phyloP scores from a whole-genome alignment of 1,284 basidiomycete genomes.

The Melampsora medusae region DNA sequence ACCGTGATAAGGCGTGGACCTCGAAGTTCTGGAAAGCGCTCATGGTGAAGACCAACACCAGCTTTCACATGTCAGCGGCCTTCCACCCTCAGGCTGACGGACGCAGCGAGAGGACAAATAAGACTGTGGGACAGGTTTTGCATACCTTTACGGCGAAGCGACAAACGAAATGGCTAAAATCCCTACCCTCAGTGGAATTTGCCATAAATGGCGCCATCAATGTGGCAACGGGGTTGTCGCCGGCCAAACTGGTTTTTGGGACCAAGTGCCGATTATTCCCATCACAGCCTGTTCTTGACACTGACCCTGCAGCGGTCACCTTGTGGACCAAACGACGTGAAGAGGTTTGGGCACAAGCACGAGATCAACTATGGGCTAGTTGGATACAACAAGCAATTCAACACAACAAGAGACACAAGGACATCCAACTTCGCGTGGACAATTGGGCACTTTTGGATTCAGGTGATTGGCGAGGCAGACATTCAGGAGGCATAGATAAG shows the following conservation, averaged over 20 bases:
- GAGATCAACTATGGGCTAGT: no score
- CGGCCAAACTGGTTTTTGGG: background rate
- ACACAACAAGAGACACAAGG: no score
- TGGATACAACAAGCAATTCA: no score
- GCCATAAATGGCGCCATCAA: no score
- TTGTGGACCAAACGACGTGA: no score
- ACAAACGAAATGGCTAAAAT: background rate
- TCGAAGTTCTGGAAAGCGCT: background rate
- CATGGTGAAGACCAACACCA: background rate
- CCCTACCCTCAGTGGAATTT: background rate
- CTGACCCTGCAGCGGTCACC: no score
- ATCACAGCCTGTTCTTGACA: no score
- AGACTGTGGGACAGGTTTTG: background rate
- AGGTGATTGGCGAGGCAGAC: no score
- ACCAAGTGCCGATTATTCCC: background rate
- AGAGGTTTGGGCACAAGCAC: background rate
- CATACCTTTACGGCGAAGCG: background rate
- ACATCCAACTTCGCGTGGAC: no score
- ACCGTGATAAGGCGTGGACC: background rate
- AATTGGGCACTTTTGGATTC: no score
- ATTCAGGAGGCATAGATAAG: background rate
- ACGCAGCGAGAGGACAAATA: conserved; percentile 10
- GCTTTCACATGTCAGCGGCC: background rate
- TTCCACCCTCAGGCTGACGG: conserved; percentile 9
- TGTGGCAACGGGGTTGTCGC: background rate